Evolutionary conservation across 352 stramenopile genomes (phyloP).

Genomic region (Phytophthora megakarya): DNA sequence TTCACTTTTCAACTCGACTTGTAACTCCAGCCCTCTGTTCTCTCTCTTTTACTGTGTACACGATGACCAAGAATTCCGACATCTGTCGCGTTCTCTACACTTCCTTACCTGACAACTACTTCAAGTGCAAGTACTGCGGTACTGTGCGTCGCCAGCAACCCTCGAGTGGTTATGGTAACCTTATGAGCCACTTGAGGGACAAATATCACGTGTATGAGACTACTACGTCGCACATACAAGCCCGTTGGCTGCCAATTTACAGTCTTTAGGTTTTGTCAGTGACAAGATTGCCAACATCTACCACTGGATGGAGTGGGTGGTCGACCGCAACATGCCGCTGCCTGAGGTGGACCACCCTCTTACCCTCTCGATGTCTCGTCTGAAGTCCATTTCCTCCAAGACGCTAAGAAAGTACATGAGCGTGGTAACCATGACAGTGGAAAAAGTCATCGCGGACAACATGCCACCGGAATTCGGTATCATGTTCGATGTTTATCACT

Average conservation of each 20-base stretch:
- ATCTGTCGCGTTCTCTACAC: slow-evolving; percentile 4
- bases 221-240: no score
- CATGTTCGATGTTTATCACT: background rate
- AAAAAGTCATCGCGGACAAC: no score
- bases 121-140: no score
- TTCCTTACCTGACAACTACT: background rate
- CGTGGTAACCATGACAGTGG: background rate
- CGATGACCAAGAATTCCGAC: slow-evolving; percentile 9
- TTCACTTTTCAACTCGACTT: no score
- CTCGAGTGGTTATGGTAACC: slow-evolving; percentile 5
- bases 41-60: no score
- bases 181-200: slow-evolving; percentile 11
- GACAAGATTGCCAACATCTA: no score
- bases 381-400: slow-evolving; percentile 8
- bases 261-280: no score
- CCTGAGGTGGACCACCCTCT: slow-evolving; percentile 12
- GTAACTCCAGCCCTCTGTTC: no score
- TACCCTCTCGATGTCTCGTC: background rate
- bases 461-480: no score
- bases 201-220: slow-evolving; percentile 1
- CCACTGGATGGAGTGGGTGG: no score
- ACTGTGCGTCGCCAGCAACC: background rate
- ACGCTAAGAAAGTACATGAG: slow-evolving; percentile 5
- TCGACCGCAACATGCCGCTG: no score
- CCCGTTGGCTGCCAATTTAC: no score